These are phyloP conservation scores for Eucalyptus sp. DNA, from an alignment of 345 rosid genomes.

Conservation along the genomic window DNA sequence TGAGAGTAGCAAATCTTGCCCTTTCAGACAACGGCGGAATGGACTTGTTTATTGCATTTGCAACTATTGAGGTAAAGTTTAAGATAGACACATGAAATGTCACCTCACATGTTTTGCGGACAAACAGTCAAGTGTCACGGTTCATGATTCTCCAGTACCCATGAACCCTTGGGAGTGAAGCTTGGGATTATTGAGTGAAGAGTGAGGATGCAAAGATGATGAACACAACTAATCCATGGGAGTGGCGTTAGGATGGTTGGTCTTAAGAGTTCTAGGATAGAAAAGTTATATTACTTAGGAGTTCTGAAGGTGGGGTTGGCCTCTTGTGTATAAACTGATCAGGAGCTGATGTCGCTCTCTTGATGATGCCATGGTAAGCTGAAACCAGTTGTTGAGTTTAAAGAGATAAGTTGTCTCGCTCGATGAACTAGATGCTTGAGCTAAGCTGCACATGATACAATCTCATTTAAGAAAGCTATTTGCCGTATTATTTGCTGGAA, in stretches of 20 bases:
- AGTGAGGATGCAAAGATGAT: too few relatives aligned
- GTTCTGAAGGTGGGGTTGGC: accelerated
- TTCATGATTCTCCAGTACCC: too few relatives aligned
- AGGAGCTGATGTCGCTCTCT: accelerated
- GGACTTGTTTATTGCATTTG: neutral
- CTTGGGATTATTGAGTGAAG: too few relatives aligned
- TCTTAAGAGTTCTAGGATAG: accelerated
- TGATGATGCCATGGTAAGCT: too few relatives aligned
- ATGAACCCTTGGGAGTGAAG: too few relatives aligned
- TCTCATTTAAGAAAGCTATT: too few relatives aligned
- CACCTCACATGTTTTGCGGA: neutral
- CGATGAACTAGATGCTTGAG: accelerated
- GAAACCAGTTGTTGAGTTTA: too few relatives aligned
- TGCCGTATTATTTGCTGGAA: accelerated
- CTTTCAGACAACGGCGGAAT: neutral
- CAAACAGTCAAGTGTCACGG: neutral
- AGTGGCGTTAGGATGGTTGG: accelerated
- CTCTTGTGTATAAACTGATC: too few relatives aligned
- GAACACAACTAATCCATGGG: accelerated
- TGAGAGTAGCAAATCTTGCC: neutral
- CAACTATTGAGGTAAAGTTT: neutral
- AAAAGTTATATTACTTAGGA: too few relatives aligned
- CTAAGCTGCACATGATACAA: too few relatives aligned
- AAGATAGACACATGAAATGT: neutral
- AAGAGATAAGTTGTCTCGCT: too few relatives aligned